A percentile compares a stretch with the other conserved stretches of the same genome.
Conservation (phyloP, 2,329 filamentous ascomycete genomes). For the Botrytis elliptica region DNA sequence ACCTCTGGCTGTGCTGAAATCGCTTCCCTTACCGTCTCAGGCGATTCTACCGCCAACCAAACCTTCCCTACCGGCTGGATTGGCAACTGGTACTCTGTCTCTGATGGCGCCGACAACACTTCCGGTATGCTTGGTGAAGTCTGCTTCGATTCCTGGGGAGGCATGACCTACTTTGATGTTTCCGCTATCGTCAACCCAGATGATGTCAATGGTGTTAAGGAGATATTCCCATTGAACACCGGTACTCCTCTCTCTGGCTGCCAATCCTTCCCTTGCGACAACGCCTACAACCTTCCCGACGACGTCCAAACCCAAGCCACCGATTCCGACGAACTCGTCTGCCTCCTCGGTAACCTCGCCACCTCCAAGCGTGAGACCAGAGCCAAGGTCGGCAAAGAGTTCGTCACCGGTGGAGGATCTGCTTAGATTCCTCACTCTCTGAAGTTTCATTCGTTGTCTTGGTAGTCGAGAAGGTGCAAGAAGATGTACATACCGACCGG, state of each 20-base stretch:
- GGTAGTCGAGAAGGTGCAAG: background rate
- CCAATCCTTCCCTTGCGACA: constrained; percentile 51
- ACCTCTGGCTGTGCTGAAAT: constrained; percentile 28
- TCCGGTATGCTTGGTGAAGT: constrained; percentile 55
- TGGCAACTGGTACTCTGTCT: constrained; percentile 48
- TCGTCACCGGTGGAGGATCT: background rate
- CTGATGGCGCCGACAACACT: constrained; percentile 44
- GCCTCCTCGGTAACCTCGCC: constrained; percentile 38
- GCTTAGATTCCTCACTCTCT: background rate
- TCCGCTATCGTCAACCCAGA: constrained; percentile 55
- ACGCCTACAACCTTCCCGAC: constrained; percentile 53
- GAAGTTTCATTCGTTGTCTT: background rate
- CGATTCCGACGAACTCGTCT: constrained; percentile 49
- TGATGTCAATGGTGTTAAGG: constrained; percentile 53
- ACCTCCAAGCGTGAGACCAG: constrained; percentile 11
- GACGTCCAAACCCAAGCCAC: constrained; percentile 58
- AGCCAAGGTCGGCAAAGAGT: background rate
- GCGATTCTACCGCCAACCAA: constrained; percentile 41
- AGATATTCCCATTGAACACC: constrained; percentile 48
- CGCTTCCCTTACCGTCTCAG: constrained; percentile 28
- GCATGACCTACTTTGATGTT: constrained; percentile 56
- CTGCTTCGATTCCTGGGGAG: constrained; percentile 50
- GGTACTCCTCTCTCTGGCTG: constrained; percentile 50
- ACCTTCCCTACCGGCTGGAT: constrained; percentile 42
- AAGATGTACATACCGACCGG: background rate